Base-by-base conservation (phyloP, 2,329 filamentous ascomycete genomes). In the Berkeleyomyces basicola region DNA sequence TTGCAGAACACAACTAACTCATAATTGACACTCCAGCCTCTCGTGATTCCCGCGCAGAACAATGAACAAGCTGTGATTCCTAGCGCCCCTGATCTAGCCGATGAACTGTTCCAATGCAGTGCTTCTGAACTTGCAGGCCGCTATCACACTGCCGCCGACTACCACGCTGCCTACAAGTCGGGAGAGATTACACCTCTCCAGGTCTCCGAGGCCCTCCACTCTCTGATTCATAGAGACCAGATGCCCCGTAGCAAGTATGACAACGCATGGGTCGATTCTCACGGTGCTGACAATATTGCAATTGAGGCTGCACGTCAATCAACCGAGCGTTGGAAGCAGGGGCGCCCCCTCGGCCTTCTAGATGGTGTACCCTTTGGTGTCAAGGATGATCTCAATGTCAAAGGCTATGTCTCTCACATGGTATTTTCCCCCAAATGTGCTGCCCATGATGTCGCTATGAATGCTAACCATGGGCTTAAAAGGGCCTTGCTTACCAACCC, bases 361-460 rank as follows among this genome's bases (percentile, higher is more conserved):
- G 90, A 96, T 68, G 90, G 90, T 10, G 82, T 95, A 0, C 90
- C 90, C 0, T 81, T 95, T 58, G 87, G 85, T 0, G 82, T 93
- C 68, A 95, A 96, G 74, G 90, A 95, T 69, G 89, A 95, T 69
- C 79, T 85, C 14, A 79, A 86, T 66, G 76, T 90, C 40, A 78
- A 82, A 66, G 88, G 87, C 11, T 91, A 90, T 70, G 79, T 81
- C 59, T 82, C 79, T 66, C 85, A 82, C 61, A 74, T 81, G 58
- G 89, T 87, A 84, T 85, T 68, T 49, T n/a, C 33, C n/a, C 4
- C 5, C 7, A n/a, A 1, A 39, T 57, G 11, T 36, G 31, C 16
- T 47, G 36, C 5, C 33, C 43, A 9, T 10, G 2, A 11, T 14
- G 14, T 23, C 10, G 47, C 23, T 36, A 33, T 31, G 16, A 58